Percentiles rank a stretch among this genome's conserved stretches.
Conservation (phyloP, 1,284 basidiomycete genomes). For the Fistulina hepatica region DNA sequence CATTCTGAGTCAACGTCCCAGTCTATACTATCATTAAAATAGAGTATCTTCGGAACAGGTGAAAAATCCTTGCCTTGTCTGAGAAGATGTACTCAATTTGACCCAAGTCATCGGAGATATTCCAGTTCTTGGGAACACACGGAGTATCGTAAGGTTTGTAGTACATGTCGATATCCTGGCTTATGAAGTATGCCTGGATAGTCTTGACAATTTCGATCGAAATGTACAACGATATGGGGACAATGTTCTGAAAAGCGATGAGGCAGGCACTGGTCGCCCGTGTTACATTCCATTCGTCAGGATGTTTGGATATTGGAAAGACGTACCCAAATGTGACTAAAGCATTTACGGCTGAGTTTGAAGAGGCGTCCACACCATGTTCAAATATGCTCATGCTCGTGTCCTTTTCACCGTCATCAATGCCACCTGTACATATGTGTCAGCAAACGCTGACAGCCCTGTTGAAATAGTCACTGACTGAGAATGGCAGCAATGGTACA, state of each 20-base stretch:
- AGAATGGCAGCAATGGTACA: constrained; percentile 67
- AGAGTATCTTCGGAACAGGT: too few species aligned
- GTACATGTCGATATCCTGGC: constrained; percentile 97
- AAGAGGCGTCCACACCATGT: constrained; percentile 53
- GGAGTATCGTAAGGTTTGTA: constrained; percentile 80
- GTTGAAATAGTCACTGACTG: too few species aligned
- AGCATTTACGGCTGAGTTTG: constrained; percentile 58
- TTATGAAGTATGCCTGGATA: constrained; percentile 94
- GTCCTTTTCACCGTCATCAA: constrained; percentile 48
- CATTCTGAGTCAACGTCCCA: constrained; percentile 89
- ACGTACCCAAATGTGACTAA: constrained; percentile 86
- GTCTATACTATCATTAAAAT: too few species aligned
- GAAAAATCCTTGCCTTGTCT: too few species aligned
- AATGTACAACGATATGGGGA: constrained; percentile 95
- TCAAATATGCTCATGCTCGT: constrained; percentile 73
- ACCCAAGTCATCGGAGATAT: constrained; percentile 94
- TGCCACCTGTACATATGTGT: too few species aligned
- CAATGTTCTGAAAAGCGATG: constrained; percentile 96
- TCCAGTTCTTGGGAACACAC: constrained; percentile 96
- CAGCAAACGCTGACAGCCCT: too few species aligned
- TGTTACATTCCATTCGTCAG: constrained; percentile 8
- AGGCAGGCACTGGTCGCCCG: constrained; percentile 54
- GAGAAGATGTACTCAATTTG: constrained; percentile 98
- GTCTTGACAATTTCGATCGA: constrained; percentile 98
- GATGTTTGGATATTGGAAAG: constrained; percentile 16